Evolutionary conservation across 1,284 basidiomycete species (phyloP).

Genomic region (Amylostereum areolatum): DNA sequence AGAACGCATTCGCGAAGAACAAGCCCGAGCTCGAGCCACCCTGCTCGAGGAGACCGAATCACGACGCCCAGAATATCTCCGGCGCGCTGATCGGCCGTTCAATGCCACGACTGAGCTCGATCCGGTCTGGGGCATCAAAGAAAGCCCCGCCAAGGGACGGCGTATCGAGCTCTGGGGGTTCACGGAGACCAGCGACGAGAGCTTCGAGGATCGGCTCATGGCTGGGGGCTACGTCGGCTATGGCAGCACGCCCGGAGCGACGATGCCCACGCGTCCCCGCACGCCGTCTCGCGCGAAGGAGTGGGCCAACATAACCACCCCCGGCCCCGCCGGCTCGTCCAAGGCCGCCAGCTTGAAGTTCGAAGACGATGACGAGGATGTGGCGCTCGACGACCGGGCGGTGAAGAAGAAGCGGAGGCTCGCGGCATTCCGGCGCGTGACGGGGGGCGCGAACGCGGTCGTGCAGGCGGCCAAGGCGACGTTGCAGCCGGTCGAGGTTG

Average conservation of each 20-base stretch:
- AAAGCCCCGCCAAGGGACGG: constrained; percentile 64
- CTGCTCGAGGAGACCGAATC: constrained; percentile 49
- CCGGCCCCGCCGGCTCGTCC: constrained; percentile 4
- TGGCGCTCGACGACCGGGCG: constrained; percentile 42
- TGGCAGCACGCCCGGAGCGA: not conserved
- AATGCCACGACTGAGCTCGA: constrained; percentile 23
- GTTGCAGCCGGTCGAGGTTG: not conserved
- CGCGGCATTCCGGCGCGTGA: not conserved
- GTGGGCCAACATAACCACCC: not conserved
- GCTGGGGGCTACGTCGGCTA: constrained; percentile 1
- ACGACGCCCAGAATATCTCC: constrained; percentile 63
- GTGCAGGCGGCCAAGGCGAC: constrained; percentile 1
- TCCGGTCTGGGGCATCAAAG: constrained; percentile 49
- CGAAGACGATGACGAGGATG: not conserved
- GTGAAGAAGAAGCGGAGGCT: not conserved
- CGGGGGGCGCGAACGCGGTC: constrained; percentile 11
- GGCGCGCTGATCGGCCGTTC: constrained; percentile 43
- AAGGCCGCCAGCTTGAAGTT: constrained; percentile 12
- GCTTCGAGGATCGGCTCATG: constrained; percentile 1
- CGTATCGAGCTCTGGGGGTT: constrained; percentile 7
- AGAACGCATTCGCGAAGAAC: constrained; percentile 48
- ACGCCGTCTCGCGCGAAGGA: not conserved
- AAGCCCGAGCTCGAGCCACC: constrained; percentile 40
- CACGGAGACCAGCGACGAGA: not conserved
- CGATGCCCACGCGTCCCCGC: not conserved